Evolutionary conservation across 805 yeast genomes (phyloP), one percentile per base, ranked within the genome.

Genomic region (Teunomyces pallodes): DNA sequence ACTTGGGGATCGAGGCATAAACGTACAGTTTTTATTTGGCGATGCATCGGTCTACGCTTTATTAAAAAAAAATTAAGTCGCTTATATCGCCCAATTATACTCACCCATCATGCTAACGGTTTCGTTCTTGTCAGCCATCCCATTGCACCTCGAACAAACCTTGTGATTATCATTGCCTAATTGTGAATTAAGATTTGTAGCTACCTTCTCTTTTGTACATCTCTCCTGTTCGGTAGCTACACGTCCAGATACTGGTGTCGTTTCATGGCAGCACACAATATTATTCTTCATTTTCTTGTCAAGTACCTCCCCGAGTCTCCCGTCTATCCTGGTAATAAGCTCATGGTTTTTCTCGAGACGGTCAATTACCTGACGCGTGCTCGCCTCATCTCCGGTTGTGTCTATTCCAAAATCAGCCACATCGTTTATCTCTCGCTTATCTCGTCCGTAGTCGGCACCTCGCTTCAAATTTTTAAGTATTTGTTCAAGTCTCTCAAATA

Each of bases 101-200:
- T 64, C 67, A 7, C 70, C 69, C 65, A 64, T 61, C 36, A 65
- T 55, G 46, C 58, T 61, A 4, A 62, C 49, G 9, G 61, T 59
- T 39, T 58, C 52, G 17, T 31, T 46, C 30, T 24, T 32, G 24
- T 16, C 20, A 5, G 31, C 44, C 29, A 20, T 24, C 26, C 12
- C 41, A 17, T 14, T 26, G 32, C 46, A 43, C 8, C 29, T 17
- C 33, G 17, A 27, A 24, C 40, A 32, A 20, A 42, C 44, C 33
- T 42, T 24, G 10, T 30, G 31, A 20, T 35, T 14, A 24, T n/a
- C 33, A 16, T 32, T 29, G 40, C 35, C 24, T 35, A 13, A 9
- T 17, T 9, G 26, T 35, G 24, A 10, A 20, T 26, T 38, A 12
- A 26, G 0, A 28, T 38, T n/a, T 26, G n/a, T 26, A 38, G 30